A percentile compares a stretch with the other conserved stretches of the same genome.
phyloP scores from a whole-genome alignment of 768 basidiomycete species.

The Astraeus odoratus region DNA sequence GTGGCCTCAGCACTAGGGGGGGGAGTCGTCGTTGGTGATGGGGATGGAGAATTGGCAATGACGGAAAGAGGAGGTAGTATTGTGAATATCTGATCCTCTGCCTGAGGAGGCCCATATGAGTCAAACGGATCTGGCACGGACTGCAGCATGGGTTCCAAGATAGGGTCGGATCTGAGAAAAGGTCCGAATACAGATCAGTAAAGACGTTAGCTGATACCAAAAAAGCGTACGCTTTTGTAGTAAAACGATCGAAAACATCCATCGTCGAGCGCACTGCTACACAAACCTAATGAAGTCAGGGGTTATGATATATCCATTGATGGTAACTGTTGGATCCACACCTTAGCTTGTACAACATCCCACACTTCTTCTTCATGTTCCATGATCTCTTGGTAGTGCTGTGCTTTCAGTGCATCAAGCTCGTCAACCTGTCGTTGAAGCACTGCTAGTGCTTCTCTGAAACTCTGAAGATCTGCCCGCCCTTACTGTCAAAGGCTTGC shows the following conservation, averaged over 20 bases:
- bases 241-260: slow-evolving; percentile 86
- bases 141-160: slow-evolving; percentile 87
- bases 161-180: slow-evolving; percentile 64
- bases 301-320: slow-evolving; percentile 8
- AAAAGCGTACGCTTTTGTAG: slow-evolving; percentile 69
- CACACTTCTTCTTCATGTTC: slow-evolving; percentile 96
- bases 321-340: slow-evolving; percentile 19
- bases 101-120: slow-evolving; percentile 79
- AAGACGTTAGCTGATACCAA: slow-evolving; percentile 3
- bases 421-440: slow-evolving; percentile 89
- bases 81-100: slow-evolving; percentile 89
- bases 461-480: slow-evolving; percentile 74
- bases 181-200: slow-evolving; percentile 8
- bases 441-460: slow-evolving; percentile 74
- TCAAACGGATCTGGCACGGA: slow-evolving; percentile 91
- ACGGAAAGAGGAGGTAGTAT: slow-evolving; percentile 82
- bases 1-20: slow-evolving; percentile 36
- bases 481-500: slow-evolving; percentile 6
- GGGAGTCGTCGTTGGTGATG: slow-evolving; percentile 45
- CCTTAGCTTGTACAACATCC: slow-evolving; percentile 85
- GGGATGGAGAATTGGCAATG: slow-evolving; percentile 58
- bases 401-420: slow-evolving; percentile 75
- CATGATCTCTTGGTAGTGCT: slow-evolving; percentile 83
- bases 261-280: slow-evolving; percentile 84
- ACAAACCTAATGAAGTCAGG: slow-evolving; percentile 46